Evolutionary conservation across 768 basidiomycete genomes (phyloP).

Genomic region (Arthromyces matolae): DNA sequence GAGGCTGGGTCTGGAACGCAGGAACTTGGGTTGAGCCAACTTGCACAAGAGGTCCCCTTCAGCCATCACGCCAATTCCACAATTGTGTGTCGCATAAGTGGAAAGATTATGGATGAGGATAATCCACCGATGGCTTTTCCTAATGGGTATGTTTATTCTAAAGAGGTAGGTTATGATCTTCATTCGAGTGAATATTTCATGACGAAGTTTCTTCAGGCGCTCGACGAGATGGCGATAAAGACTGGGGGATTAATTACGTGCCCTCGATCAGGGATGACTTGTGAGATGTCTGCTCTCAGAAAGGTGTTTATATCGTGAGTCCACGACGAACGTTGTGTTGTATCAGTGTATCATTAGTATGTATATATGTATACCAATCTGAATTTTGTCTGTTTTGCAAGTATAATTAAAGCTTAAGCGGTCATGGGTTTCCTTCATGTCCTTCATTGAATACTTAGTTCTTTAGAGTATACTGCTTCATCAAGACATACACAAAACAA

Average conservation of each 20-base stretch:
- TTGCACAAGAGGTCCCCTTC: conserved; percentile 84
- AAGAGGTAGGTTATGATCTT: conserved; percentile 56
- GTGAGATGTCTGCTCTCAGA: conserved; percentile 60
- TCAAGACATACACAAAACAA: no score
- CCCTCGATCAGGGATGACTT: conserved; percentile 66
- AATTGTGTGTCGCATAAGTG: conserved; percentile 87
- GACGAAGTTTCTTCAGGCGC: conserved; percentile 49
- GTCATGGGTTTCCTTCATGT: no score
- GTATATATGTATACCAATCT: background rate
- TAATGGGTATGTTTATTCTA: conserved; percentile 89
- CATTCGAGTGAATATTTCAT: conserved; percentile 6
- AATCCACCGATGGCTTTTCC: conserved; percentile 92
- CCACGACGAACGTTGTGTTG: background rate
- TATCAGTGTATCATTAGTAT: conserved; percentile 1
- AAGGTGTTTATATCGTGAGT: conserved; percentile 89
- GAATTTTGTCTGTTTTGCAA: no score
- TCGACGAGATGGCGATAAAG: conserved; percentile 83
- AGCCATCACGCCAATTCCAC: conserved; percentile 95
- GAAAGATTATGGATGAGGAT: conserved; percentile 92
- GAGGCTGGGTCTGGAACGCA: conserved; percentile 34
- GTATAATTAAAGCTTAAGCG: no score
- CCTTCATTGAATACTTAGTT: no score
- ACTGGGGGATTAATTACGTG: conserved; percentile 81
- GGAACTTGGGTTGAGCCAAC: conserved; percentile 57
- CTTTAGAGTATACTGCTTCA: no score